Evolutionary conservation across 148 eudicot genomes (phyloP), one percentile per base, ranked within the genome.

Genomic region (Rhododendron griersonianum): DNA sequence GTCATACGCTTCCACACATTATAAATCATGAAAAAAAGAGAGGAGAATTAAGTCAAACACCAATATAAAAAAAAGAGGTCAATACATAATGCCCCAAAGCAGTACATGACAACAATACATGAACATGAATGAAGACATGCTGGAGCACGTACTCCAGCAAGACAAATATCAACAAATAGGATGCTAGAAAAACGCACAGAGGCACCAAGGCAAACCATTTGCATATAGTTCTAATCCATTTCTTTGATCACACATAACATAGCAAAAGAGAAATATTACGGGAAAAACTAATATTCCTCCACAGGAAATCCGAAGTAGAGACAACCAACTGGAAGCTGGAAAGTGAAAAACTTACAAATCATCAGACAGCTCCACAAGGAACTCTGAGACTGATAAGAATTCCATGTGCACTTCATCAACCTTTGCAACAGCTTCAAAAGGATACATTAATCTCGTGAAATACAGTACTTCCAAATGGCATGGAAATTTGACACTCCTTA

Each of bases 401-500:
- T 96, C 98, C 98, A 96, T 95, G 87, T 96, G 96, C 89, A 92
- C 78, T 84, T 96, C 98, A 92, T 95, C 89, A 44, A 96, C 94
- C 99, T 96, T 90, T 85, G 87, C 28, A 87, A 74, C 84, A 87
- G 87, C 73, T 87, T 84, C 87, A 87, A 83, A 87, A 18, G 63
- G 84, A 86, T 30, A 84, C 51, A 59, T 77, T 53, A 79, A 84
- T 30, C 80, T 69, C 8, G 28, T 47, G 76, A 35, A 65, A 61
- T 84, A 50, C 47, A 61, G 50, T 23, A 45, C 63, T 55, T 57
- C 76, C 9, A 73, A 55, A 25, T 2, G 45, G 39, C 44, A 53
- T 53, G 67, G 35, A 33, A 11, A 51, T 50, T 35, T 53, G 25
- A 84, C 21, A 84, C 4, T 80, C 57, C 37, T 30, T 80, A 13